phyloP scores from a whole-genome alignment of 306 rosid genomes.

The Vigna mungo region DNA sequence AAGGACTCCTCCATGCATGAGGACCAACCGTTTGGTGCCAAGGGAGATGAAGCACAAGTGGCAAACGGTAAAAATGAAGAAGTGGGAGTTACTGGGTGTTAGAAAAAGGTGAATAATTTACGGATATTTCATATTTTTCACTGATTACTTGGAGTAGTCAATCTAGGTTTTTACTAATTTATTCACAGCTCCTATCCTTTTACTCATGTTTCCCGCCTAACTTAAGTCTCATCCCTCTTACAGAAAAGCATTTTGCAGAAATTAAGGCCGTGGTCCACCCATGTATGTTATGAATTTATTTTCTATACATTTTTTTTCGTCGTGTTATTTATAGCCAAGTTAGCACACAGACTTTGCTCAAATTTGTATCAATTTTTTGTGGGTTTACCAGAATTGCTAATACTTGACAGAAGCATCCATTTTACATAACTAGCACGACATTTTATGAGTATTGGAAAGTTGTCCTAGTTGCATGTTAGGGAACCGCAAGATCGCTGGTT shows the following conservation, averaged over 20 bases:
- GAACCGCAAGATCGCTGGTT: no score
- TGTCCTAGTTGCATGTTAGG: not conserved
- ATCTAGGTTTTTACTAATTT: conserved; percentile 1
- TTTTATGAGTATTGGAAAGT: not conserved
- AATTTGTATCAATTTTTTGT: not conserved
- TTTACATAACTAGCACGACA: not conserved
- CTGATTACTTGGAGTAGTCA: not conserved
- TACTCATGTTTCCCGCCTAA: not conserved
- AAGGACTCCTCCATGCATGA: conserved; percentile 44
- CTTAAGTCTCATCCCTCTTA: not conserved
- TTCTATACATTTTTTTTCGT: not conserved
- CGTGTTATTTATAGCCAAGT: not conserved
- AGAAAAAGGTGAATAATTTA: not conserved
- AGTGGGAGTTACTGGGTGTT: conserved; percentile 30
- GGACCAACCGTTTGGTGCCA: conserved; percentile 36
- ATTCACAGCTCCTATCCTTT: not conserved
- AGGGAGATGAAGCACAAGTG: conserved; percentile 43
- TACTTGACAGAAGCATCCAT: not conserved
- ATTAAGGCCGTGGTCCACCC: not conserved
- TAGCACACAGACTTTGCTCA: not conserved
- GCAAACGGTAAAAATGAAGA: conserved; percentile 31
- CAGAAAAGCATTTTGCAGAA: not conserved
- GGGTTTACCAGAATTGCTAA: not conserved
- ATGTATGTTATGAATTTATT: not conserved
- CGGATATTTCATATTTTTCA: not conserved